A percentile compares a stretch with the other conserved stretches of the same genome.
Conservation (phyloP, 345 rosid genomes). For the Noccaea bulbosa region DNA sequence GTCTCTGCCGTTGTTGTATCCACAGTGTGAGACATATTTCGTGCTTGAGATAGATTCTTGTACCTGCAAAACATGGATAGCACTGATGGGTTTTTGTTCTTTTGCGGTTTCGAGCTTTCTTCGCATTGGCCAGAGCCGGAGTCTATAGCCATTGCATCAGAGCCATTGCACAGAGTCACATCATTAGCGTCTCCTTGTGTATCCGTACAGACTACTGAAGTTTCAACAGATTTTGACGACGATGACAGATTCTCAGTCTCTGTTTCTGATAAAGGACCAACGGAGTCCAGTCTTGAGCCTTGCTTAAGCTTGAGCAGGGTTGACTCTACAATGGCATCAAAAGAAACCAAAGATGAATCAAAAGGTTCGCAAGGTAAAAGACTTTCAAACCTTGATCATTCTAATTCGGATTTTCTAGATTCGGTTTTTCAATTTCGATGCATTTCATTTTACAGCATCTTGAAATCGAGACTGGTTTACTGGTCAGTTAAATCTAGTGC, state of each 20-base stretch:
- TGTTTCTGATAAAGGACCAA: constrained; percentile 11
- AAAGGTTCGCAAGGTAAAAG: background rate
- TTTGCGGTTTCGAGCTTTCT: constrained; percentile 19
- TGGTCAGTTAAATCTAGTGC: background rate
- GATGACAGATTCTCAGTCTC: constrained; percentile 36
- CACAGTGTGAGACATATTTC: constrained; percentile 14
- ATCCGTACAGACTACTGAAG: background rate
- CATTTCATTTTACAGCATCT: background rate
- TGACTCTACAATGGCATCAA: constrained; percentile 55
- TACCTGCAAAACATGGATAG: constrained; percentile 59
- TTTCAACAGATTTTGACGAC: constrained; percentile 17
- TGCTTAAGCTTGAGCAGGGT: constrained; percentile 75
- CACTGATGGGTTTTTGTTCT: constrained; percentile 46
- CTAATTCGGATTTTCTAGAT: background rate
- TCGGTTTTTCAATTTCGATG: background rate
- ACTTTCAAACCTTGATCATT: background rate
- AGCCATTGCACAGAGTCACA: background rate
- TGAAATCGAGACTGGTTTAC: background rate
- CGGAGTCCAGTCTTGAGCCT: constrained; percentile 58
- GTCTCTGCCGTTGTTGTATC: background rate
- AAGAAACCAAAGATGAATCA: background rate
- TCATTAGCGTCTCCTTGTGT: constrained; percentile 11
- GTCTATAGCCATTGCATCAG: constrained; percentile 35
- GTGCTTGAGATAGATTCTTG: constrained; percentile 41
- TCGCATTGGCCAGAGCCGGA: constrained; percentile 31